These are phyloP conservation scores for Aurinia saxatilis DNA, from an alignment of 345 rosid genomes.

Conservation along the genomic window DNA sequence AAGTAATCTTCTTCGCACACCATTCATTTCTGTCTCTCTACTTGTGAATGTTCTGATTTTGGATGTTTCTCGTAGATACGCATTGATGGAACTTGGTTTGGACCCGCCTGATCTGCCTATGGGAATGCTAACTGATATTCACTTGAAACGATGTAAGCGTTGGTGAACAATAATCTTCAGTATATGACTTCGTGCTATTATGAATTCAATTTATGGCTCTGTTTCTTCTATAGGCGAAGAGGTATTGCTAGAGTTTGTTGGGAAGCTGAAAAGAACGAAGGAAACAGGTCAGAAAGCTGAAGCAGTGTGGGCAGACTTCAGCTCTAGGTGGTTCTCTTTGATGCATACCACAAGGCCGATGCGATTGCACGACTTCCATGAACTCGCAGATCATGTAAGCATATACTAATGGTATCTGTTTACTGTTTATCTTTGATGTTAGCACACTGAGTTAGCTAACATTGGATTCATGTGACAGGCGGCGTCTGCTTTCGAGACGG, in stretches of 20 bases:
- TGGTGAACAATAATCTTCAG: neutral
- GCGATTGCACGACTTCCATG: constrained; percentile 50
- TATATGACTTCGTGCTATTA: neutral
- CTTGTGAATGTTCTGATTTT: neutral
- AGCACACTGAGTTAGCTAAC: neutral
- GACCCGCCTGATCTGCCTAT: constrained; percentile 64
- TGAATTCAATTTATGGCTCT: neutral
- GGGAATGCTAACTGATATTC: constrained; percentile 60
- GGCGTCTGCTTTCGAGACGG: constrained; percentile 54
- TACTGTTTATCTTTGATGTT: neutral
- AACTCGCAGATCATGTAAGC: constrained; percentile 69
- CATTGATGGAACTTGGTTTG: constrained; percentile 65
- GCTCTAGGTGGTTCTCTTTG: constrained; percentile 70
- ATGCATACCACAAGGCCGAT: constrained; percentile 63
- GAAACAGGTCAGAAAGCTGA: constrained; percentile 50
- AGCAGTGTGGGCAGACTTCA: constrained; percentile 63
- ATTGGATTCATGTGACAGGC: constrained; percentile 33
- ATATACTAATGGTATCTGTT: neutral
- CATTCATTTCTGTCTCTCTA: neutral
- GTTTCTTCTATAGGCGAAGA: constrained; percentile 51
- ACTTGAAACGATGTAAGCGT: constrained; percentile 52
- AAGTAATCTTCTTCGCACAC: constrained; percentile 26
- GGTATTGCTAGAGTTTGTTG: constrained; percentile 41
- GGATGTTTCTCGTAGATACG: constrained; percentile 37
- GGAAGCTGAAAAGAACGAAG: constrained; percentile 38